Percentiles rank a stretch among this genome's conserved stretches.
phyloP scores from a whole-genome alignment of 176 grass and related monocot genomes.

The Oryza meyeriana region DNA sequence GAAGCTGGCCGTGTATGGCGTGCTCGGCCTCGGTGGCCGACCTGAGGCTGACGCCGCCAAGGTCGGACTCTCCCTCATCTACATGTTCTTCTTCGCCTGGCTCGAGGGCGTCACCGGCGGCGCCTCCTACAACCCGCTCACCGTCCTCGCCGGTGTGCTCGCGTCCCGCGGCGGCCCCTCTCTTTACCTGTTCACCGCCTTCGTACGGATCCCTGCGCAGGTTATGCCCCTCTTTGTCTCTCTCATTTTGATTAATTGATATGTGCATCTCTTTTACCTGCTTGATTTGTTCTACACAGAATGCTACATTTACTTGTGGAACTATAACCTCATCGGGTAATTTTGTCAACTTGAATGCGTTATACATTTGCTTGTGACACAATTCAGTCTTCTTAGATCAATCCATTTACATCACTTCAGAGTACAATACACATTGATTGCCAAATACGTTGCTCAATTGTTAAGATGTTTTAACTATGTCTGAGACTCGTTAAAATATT shows the following conservation, averaged over 20 bases:
- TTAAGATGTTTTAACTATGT: neutral
- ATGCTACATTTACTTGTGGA: neutral
- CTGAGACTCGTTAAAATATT: neutral
- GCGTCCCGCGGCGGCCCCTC: slow-evolving; percentile 37
- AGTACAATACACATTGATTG: neutral
- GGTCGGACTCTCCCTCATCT: slow-evolving; percentile 64
- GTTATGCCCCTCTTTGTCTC: slow-evolving; percentile 6
- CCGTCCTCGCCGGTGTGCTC: slow-evolving; percentile 60
- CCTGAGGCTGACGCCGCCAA: slow-evolving; percentile 69
- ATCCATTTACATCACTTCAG: neutral
- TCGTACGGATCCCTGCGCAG: slow-evolving; percentile 87
- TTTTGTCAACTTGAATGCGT: neutral
- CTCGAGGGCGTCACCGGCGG: slow-evolving; percentile 56
- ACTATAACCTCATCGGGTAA: neutral
- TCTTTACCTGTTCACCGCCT: slow-evolving; percentile 58
- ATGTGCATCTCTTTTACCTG: neutral
- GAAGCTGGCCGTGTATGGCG: slow-evolving; percentile 66
- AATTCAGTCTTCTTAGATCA: neutral
- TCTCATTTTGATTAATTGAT: neutral
- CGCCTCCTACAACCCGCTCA: slow-evolving; percentile 87
- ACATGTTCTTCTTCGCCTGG: slow-evolving; percentile 98
- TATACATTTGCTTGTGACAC: neutral
- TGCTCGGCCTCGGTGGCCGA: slow-evolving; percentile 42
- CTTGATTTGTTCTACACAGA: neutral
- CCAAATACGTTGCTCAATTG: neutral